Conservation (phyloP, 805 yeast genomes). For the Wickerhamiella musiphila region DNA sequence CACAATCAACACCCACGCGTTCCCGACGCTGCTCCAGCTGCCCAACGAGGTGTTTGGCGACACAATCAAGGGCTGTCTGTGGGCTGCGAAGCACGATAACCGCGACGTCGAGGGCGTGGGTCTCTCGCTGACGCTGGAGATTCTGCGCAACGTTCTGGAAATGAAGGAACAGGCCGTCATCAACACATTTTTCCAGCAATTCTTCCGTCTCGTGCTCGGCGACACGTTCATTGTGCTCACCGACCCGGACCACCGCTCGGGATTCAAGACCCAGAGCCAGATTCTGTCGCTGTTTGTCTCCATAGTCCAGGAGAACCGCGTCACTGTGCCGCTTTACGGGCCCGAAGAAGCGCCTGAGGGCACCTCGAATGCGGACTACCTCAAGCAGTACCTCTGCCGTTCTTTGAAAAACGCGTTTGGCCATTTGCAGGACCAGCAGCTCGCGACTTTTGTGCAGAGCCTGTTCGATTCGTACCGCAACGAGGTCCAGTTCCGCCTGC, state of each 20-base stretch:
- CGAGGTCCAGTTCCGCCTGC: conserved; percentile 58
- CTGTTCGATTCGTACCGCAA: conserved; percentile 54
- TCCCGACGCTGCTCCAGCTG: conserved; percentile 68
- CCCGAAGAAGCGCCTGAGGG: conserved; percentile 75
- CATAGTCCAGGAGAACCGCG: conserved; percentile 59
- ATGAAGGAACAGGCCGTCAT: conserved; percentile 48
- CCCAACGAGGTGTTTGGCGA: conserved; percentile 87
- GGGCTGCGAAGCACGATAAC: conserved; percentile 97
- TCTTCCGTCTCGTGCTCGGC: conserved; percentile 72
- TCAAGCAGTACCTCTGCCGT: conserved; percentile 65
- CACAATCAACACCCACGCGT: conserved; percentile 71
- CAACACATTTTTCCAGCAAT: conserved; percentile 72
- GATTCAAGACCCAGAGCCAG: conserved; percentile 75
- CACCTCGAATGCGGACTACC: conserved; percentile 59
- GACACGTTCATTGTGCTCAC: conserved; percentile 89
- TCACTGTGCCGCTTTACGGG: conserved; percentile 60
- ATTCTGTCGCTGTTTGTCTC: conserved; percentile 70
- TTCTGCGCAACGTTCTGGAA: conserved; percentile 68
- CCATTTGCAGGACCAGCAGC: conserved; percentile 69
- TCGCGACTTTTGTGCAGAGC: conserved; percentile 63
- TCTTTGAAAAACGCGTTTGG: conserved; percentile 84
- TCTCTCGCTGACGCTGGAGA: conserved; percentile 62
- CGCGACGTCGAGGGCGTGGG: conserved; percentile 94
- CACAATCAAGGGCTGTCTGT: conserved; percentile 80
- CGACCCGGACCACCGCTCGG: conserved; percentile 95